Conservation (phyloP, 1,284 basidiomycete species). For the Cryptococcus sp. region DNA sequence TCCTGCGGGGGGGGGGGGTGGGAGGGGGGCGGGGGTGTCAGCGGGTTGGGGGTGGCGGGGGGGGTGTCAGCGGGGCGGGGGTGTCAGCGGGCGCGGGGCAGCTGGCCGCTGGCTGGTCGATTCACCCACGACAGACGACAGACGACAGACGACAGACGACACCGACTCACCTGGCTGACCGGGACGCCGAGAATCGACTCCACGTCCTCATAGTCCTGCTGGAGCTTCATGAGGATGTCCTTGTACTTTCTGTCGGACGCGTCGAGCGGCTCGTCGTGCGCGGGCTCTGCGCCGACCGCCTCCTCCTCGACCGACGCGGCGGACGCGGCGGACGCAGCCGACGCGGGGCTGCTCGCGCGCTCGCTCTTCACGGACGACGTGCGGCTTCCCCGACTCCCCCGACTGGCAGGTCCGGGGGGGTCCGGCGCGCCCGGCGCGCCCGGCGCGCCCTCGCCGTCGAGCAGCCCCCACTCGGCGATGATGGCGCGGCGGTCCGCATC, state of each 20-base stretch:
- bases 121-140: too few relatives aligned
- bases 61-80: too few relatives aligned
- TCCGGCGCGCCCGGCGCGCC: too few relatives aligned
- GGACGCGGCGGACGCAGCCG: constrained; percentile 4
- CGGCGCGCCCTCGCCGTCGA: constrained; percentile 34
- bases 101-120: too few relatives aligned
- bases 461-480: constrained; percentile 26
- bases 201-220: constrained; percentile 36
- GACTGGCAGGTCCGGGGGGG: too few relatives aligned
- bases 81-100: too few relatives aligned
- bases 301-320: constrained; percentile 28
- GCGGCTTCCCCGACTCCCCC: too few relatives aligned
- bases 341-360: constrained; percentile 7
- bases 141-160: neutral
- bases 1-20: constrained; percentile 32
- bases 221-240: constrained; percentile 30
- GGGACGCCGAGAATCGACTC: constrained; percentile 46
- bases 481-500: constrained; percentile 15
- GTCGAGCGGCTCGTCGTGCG: constrained; percentile 7
- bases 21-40: too few relatives aligned
- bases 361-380: too few relatives aligned
- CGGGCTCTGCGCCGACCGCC: constrained; percentile 13
- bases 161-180: constrained; percentile 44
- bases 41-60: too few relatives aligned
- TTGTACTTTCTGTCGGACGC: constrained; percentile 27